phyloP scores from a whole-genome alignment of 768 basidiomycete species.

The Hygrophoropsis aurantiaca region DNA sequence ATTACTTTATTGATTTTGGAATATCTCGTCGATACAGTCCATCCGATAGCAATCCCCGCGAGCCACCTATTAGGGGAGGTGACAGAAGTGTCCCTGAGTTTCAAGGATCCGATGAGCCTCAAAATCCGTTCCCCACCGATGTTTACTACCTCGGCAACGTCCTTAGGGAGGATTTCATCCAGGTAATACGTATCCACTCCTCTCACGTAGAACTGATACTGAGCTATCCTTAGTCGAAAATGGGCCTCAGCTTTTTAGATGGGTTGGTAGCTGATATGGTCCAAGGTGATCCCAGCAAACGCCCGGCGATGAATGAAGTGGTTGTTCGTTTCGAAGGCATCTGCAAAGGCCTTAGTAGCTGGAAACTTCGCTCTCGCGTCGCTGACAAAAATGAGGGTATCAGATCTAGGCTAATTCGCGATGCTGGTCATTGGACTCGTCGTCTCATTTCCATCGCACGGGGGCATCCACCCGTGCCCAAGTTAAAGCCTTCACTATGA shows the following conservation, averaged over 20 bases:
- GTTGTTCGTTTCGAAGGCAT: too few relatives aligned
- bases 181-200: constrained; percentile 14
- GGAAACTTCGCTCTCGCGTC: too few relatives aligned
- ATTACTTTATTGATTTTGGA: constrained; percentile 38
- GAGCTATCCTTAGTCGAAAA: neutral
- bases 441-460: too few relatives aligned
- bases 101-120: constrained; percentile 16
- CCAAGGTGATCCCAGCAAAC: too few relatives aligned
- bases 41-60: constrained; percentile 20
- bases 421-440: too few relatives aligned
- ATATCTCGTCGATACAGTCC: constrained; percentile 31
- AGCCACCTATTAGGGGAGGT: constrained; percentile 34
- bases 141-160: constrained; percentile 44
- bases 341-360: too few relatives aligned
- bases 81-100: constrained; percentile 45
- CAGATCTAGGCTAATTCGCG: too few relatives aligned
- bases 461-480: too few relatives aligned
- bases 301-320: too few relatives aligned
- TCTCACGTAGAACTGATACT: neutral
- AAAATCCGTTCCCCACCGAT: constrained; percentile 43
- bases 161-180: constrained; percentile 30
- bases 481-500: too few relatives aligned
- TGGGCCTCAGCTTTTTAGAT: constrained; percentile 20
- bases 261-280: too few relatives aligned
- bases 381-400: too few relatives aligned